Evolutionary conservation across 2,329 filamentous ascomycete genomes (phyloP).

Genomic region (Pseudogymnoascus sp.): DNA sequence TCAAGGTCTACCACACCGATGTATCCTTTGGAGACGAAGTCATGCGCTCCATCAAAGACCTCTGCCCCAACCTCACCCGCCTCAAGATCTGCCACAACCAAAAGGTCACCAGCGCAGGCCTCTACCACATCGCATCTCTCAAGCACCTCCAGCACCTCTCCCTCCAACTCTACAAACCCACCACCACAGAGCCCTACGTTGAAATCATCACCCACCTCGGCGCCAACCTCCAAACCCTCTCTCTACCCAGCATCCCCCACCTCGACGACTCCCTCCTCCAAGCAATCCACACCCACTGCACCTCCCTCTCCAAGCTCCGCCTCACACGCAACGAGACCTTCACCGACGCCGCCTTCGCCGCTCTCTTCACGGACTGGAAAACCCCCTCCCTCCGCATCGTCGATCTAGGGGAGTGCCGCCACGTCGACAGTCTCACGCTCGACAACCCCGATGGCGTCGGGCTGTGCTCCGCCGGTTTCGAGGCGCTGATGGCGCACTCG

Average conservation of each 20-base stretch:
- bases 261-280: slow-evolving; percentile 62
- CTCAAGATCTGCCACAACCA: slow-evolving; percentile 80
- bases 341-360: slow-evolving; percentile 64
- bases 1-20: slow-evolving; percentile 81
- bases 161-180: slow-evolving; percentile 53
- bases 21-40: slow-evolving; percentile 68
- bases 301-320: slow-evolving; percentile 63
- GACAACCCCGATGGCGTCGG: slow-evolving; percentile 60
- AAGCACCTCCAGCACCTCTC: slow-evolving; percentile 64
- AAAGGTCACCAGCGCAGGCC: slow-evolving; percentile 55
- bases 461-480: slow-evolving; percentile 66
- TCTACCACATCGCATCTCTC: slow-evolving; percentile 56
- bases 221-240: slow-evolving; percentile 63
- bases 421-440: slow-evolving; percentile 61
- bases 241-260: slow-evolving; percentile 58
- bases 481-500: slow-evolving; percentile 77
- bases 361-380: slow-evolving; percentile 66
- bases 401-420: slow-evolving; percentile 70
- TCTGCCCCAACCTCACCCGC: slow-evolving; percentile 60
- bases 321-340: slow-evolving; percentile 68
- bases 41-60: slow-evolving; percentile 49
- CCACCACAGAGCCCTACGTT: slow-evolving; percentile 48
- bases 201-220: slow-evolving; percentile 56
- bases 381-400: slow-evolving; percentile 63
- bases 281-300: slow-evolving; percentile 62